These are phyloP conservation scores for Naematelia encephala DNA, from an alignment of 768 basidiomycete species.

Conservation along the genomic window DNA sequence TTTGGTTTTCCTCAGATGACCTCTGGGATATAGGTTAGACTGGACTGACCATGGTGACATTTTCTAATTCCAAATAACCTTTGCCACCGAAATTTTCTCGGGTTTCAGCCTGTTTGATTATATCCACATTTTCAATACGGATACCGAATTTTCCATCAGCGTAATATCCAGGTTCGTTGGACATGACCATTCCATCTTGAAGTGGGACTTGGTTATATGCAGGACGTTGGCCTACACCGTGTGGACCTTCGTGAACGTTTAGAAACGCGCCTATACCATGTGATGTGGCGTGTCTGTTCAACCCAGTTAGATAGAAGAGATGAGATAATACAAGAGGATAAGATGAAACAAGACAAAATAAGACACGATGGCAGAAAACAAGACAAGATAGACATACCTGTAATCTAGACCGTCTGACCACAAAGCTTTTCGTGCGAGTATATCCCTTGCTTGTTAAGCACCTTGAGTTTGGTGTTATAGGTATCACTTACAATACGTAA, in stretches of 20 bases:
- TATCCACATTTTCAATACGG: slow-evolving; percentile 83
- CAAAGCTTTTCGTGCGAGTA: slow-evolving; percentile 24
- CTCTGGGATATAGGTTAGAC: background rate
- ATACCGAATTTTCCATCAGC: slow-evolving; percentile 87
- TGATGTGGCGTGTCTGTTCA: slow-evolving; percentile 76
- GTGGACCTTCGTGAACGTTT: slow-evolving; percentile 87
- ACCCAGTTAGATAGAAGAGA: background rate
- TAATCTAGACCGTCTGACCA: slow-evolving; percentile 50
- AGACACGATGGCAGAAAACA: background rate
- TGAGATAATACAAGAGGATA: no score
- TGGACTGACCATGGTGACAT: slow-evolving; percentile 73
- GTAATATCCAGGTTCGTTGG: slow-evolving; percentile 93
- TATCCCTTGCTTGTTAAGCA: slow-evolving; percentile 8
- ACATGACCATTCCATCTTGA: slow-evolving; percentile 83
- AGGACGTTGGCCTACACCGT: slow-evolving; percentile 56
- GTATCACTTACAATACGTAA: slow-evolving; percentile 8
- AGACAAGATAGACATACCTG: slow-evolving; percentile 32
- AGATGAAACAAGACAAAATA: no score
- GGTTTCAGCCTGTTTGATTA: slow-evolving; percentile 69
- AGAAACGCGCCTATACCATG: slow-evolving; percentile 93
- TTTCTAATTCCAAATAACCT: slow-evolving; percentile 79
- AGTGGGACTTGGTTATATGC: slow-evolving; percentile 68
- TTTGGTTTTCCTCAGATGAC: background rate
- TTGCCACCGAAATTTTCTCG: slow-evolving; percentile 75
- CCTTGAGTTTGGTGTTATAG: no score